Evolutionary conservation across 2,329 filamentous ascomycete species (phyloP).

Genomic region (Ophiostoma pallidulum): DNA sequence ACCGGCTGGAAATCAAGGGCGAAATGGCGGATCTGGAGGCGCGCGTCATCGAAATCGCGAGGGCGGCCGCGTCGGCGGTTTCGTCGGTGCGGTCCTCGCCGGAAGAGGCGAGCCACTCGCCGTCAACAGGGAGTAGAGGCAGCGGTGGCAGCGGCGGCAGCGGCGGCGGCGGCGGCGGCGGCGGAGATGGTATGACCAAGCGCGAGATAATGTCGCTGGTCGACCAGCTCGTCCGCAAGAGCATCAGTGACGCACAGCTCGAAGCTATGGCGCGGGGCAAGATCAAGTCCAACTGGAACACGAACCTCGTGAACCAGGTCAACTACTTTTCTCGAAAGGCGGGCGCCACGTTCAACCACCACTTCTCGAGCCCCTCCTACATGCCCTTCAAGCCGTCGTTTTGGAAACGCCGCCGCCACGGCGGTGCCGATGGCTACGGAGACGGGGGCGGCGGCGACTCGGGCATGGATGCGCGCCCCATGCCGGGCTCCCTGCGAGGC

Average conservation of each 20-base stretch:
- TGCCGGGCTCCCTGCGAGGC: conserved; percentile 9
- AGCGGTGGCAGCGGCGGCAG: no score
- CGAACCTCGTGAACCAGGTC: conserved; percentile 43
- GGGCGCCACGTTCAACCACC: conserved; percentile 55
- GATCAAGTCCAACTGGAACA: conserved; percentile 35
- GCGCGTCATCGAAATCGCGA: conserved; percentile 17
- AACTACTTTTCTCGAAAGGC: conserved; percentile 64
- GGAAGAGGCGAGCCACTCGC: background rate
- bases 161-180: background rate
- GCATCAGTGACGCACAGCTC: conserved; percentile 36
- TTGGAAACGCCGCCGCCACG: conserved; percentile 9
- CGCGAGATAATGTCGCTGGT: conserved; percentile 33
- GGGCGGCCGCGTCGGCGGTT: conserved; percentile 4
- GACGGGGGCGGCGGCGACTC: background rate
- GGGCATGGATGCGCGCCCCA: background rate
- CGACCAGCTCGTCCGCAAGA: conserved; percentile 32
- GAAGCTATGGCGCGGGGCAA: conserved; percentile 37
- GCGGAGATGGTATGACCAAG: conserved; percentile 27
- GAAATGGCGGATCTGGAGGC: conserved; percentile 31
- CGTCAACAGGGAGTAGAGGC: no score
- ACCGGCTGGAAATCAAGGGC: conserved; percentile 30
- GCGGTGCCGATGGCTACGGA: background rate
- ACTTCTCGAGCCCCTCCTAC: conserved; percentile 51
- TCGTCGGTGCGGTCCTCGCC: background rate
- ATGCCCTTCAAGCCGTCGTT: conserved; percentile 17